Percentiles rank a stretch among this genome's conserved stretches.
Conservation (phyloP, 2,329 filamentous ascomycete genomes). For the Stachybotrys elegans region DNA sequence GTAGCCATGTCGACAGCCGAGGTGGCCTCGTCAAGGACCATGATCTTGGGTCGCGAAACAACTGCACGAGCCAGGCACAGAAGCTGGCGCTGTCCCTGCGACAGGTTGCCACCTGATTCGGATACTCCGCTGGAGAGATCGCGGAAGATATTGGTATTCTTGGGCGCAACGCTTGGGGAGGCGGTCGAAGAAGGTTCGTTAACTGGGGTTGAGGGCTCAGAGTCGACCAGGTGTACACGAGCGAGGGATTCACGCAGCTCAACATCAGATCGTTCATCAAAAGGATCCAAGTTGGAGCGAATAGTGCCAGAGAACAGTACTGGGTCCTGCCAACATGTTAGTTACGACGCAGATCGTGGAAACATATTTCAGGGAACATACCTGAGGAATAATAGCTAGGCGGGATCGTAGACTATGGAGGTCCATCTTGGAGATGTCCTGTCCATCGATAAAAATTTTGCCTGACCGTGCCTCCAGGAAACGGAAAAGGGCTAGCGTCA, state of each 20-base stretch:
- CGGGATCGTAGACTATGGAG: conserved; percentile 67
- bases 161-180: conserved; percentile 24
- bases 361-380: conserved; percentile 12
- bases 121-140: conserved; percentile 59
- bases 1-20: conserved; percentile 75
- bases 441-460: conserved; percentile 63
- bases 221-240: conserved; percentile 62
- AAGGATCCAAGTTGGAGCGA: conserved; percentile 72
- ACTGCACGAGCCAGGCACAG: conserved; percentile 71
- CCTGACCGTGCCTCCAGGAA: conserved; percentile 67
- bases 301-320: conserved; percentile 78
- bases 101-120: conserved; percentile 69
- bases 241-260: conserved; percentile 65
- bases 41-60: conserved; percentile 66
- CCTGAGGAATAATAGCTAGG: conserved; percentile 71
- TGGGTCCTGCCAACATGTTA: conserved; percentile 51
- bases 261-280: conserved; percentile 62
- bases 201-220: conserved; percentile 30
- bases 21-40: conserved; percentile 78
- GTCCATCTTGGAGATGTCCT: conserved; percentile 69
- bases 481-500: conserved; percentile 72
- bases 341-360: background rate
- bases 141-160: conserved; percentile 62
- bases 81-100: conserved; percentile 71
- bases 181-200: conserved; percentile 33